A percentile compares a stretch with the other conserved stretches of the same genome.
Conservation (phyloP, 2,329 filamentous ascomycete species). For the Byssoonygena ceratinophila region DNA sequence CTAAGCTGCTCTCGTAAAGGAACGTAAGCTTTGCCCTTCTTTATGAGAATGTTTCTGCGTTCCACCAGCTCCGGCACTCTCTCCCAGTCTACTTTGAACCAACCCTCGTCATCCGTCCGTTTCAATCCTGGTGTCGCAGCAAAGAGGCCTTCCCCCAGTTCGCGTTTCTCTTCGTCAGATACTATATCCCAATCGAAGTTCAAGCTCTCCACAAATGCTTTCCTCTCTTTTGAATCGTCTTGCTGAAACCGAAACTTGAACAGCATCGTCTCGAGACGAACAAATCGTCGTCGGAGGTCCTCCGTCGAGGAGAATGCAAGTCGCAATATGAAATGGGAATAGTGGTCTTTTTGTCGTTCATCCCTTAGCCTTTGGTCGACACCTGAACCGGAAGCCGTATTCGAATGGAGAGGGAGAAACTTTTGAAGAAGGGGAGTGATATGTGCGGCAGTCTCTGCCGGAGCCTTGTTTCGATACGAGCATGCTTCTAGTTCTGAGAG, state of each 20-base stretch:
- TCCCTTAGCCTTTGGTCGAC: constrained; percentile 45
- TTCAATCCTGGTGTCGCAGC: constrained; percentile 44
- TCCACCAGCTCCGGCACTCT: constrained; percentile 85
- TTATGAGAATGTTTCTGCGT: constrained; percentile 62
- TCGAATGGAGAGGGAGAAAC: constrained; percentile 68
- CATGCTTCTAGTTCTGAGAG: constrained; percentile 64
- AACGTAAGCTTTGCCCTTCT: constrained; percentile 78
- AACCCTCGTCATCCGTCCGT: constrained; percentile 63
- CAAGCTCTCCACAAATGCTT: constrained; percentile 64
- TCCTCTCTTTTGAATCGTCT: constrained; percentile 64
- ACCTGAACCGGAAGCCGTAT: constrained; percentile 52
- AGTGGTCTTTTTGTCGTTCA: constrained; percentile 90
- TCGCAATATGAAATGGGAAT: constrained; percentile 91
- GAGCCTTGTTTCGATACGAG: constrained; percentile 80
- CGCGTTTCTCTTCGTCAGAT: constrained; percentile 65
- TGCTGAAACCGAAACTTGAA: constrained; percentile 71
- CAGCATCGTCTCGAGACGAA: constrained; percentile 75
- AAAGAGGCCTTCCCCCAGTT: constrained; percentile 51
- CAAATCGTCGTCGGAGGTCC: constrained; percentile 76
- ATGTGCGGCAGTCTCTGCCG: constrained; percentile 69
- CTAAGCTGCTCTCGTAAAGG: constrained; percentile 76
- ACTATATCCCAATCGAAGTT: constrained; percentile 79
- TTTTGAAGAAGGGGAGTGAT: constrained; percentile 83
- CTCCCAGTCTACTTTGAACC: constrained; percentile 97
- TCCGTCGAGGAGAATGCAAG: constrained; percentile 87